Conservation (phyloP, 1,284 basidiomycete genomes). For the Tranzscheliella williamsii region DNA sequence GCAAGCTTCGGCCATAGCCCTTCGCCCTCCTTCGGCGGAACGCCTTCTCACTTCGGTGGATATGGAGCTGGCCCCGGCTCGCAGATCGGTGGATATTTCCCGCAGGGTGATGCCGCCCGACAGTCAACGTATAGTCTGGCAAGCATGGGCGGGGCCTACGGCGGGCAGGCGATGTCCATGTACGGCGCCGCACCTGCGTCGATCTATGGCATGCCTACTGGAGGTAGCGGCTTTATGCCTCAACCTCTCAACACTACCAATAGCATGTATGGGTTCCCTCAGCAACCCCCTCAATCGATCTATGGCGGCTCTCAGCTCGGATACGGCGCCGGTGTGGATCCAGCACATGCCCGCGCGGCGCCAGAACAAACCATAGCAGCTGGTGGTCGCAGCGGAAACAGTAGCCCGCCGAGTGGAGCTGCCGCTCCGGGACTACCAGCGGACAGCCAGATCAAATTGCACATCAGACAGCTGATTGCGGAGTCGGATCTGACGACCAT, state of each 20-base stretch:
- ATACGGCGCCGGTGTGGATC: conserved; percentile 8
- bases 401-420: conserved; percentile 20
- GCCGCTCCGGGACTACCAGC: conserved; percentile 29
- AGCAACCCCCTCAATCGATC: conserved; percentile 24
- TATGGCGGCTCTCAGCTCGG: conserved; percentile 38
- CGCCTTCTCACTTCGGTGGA: conserved; percentile 31
- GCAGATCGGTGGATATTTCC: conserved; percentile 36
- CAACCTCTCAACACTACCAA: conserved; percentile 31
- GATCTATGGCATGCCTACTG: conserved; percentile 19
- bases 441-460: conserved; percentile 46
- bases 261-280: conserved; percentile 35
- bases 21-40: conserved; percentile 37
- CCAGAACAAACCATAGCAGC: conserved; percentile 2
- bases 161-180: conserved; percentile 49
- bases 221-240: conserved; percentile 32
- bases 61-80: conserved; percentile 15
- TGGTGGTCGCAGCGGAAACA: conserved; percentile 5
- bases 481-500: conserved; percentile 50
- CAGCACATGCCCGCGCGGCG: conserved; percentile 3
- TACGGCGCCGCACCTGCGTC: conserved; percentile 31
- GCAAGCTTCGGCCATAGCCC: conserved; percentile 44
- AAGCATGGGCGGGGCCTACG: conserved; percentile 22
- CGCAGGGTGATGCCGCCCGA: conserved; percentile 25
- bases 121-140: conserved; percentile 44
- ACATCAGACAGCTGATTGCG: conserved; percentile 52